These are phyloP conservation scores for Cercospora sojina DNA, from an alignment of 2,329 filamentous ascomycete genomes.

Conservation along the genomic window DNA sequence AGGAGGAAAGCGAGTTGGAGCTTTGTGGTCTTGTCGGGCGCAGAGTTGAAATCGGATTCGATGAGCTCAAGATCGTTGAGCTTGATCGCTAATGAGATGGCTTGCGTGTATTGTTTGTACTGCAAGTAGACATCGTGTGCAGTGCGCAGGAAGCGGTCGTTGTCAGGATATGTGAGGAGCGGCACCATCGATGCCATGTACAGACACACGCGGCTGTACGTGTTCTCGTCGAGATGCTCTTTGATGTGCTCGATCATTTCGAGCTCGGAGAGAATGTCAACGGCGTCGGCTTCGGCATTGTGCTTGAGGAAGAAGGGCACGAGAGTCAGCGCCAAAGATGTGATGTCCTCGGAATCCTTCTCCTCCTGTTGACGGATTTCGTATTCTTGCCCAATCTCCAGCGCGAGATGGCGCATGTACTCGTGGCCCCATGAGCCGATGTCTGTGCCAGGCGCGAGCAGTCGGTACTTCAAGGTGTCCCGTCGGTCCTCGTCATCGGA, in stretches of 20 bases:
- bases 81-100: slow-evolving; percentile 89
- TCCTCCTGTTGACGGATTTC: slow-evolving; percentile 83
- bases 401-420: slow-evolving; percentile 90
- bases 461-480: slow-evolving; percentile 93
- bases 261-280: slow-evolving; percentile 93
- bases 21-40: slow-evolving; percentile 76
- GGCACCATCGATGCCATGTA: slow-evolving; percentile 99
- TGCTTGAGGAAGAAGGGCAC: slow-evolving; percentile 95
- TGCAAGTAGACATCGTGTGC: slow-evolving; percentile 91
- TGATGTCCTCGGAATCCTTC: slow-evolving; percentile 77
- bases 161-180: slow-evolving; percentile 94
- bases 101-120: slow-evolving; percentile 90
- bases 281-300: slow-evolving; percentile 96
- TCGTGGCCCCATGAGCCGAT: slow-evolving; percentile 98
- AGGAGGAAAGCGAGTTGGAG: slow-evolving; percentile 94
- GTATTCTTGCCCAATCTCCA: slow-evolving; percentile 95
- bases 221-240: slow-evolving; percentile 88
- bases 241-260: slow-evolving; percentile 94
- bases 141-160: slow-evolving; percentile 89
- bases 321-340: slow-evolving; percentile 77
- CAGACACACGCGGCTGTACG: slow-evolving; percentile 86
- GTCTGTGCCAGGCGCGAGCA: slow-evolving; percentile 85
- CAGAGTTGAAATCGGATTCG: slow-evolving; percentile 74
- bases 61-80: slow-evolving; percentile 82
- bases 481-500: slow-evolving; percentile 86